Conservation (phyloP, 805 yeast genomes). For the Candida montana region DNA sequence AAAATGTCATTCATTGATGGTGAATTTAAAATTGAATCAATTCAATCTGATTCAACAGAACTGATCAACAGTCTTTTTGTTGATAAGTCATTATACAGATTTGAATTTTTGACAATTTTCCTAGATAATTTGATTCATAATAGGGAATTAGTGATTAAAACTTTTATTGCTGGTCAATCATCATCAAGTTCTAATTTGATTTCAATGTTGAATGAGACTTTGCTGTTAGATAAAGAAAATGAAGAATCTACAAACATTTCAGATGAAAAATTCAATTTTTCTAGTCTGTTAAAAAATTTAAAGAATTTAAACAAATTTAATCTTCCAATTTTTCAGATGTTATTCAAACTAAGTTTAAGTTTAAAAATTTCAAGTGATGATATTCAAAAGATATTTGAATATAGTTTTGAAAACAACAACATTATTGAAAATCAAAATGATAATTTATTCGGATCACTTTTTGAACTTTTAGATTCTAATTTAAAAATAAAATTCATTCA, state of each 20-base stretch:
- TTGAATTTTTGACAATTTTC: constrained; percentile 16
- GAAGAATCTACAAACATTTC: neutral
- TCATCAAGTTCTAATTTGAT: constrained; percentile 2
- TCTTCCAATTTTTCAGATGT: constrained; percentile 36
- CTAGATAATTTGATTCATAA: constrained; percentile 16
- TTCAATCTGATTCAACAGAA: constrained; percentile 23
- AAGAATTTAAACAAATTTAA: constrained; percentile 33
- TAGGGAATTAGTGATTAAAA: constrained; percentile 7
- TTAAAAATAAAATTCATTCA: constrained; percentile 30
- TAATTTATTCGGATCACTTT: constrained; percentile 32
- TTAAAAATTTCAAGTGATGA: constrained; percentile 10
- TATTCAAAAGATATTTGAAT: constrained; percentile 9
- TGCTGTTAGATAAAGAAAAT: constrained; percentile 2
- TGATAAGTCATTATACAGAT: constrained; percentile 14
- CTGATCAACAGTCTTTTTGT: constrained; percentile 18
- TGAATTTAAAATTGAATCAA: constrained; percentile 12
- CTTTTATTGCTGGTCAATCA: constrained; percentile 4
- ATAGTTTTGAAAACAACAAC: constrained; percentile 7
- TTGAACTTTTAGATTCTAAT: constrained; percentile 30
- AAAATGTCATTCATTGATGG: constrained; percentile 12
- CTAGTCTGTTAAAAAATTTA: constrained; percentile 19
- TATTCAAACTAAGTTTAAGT: constrained; percentile 28
- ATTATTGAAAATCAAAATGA: neutral
- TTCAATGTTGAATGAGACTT: constrained; percentile 8
- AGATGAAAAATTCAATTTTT: neutral